Percentiles rank a stretch among this genome's conserved stretches.
Conservation (phyloP, 768 basidiomycete species). For the Chiua virens region DNA sequence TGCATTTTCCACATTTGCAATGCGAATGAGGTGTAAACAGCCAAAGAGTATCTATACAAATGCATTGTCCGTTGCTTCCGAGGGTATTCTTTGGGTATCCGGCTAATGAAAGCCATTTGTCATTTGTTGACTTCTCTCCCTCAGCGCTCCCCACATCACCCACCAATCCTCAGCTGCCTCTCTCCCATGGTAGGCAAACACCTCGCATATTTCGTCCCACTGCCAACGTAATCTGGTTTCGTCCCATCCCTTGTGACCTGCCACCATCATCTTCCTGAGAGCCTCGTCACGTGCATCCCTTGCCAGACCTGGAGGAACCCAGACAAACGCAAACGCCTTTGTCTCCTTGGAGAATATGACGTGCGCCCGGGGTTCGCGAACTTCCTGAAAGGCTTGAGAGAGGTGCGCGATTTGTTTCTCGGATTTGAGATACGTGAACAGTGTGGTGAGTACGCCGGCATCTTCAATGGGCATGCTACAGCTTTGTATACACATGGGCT, state of each 20-base stretch:
- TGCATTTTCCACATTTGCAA: no score
- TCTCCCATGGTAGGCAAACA: constrained; percentile 54
- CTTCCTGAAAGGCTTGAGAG: constrained; percentile 58
- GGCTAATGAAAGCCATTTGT: constrained; percentile 5
- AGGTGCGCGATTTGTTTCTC: constrained; percentile 50
- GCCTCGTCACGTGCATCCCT: constrained; percentile 46
- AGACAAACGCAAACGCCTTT: constrained; percentile 42
- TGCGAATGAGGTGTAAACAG: background rate
- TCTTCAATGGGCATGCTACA: constrained; percentile 37
- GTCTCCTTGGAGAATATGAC: constrained; percentile 45
- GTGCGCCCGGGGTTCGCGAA: constrained; percentile 51
- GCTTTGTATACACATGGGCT: constrained; percentile 51
- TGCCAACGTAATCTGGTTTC: constrained; percentile 47
- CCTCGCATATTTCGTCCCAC: constrained; percentile 55
- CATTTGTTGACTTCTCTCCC: constrained; percentile 36
- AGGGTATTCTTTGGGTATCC: constrained; percentile 3
- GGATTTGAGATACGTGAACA: constrained; percentile 45
- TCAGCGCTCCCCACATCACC: constrained; percentile 55
- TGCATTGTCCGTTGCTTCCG: constrained; percentile 2
- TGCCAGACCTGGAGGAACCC: constrained; percentile 44
- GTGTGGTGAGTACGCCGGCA: constrained; percentile 32
- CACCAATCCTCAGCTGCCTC: constrained; percentile 69
- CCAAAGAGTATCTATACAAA: constrained; percentile 6
- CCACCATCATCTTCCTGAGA: constrained; percentile 19
- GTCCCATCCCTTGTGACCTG: constrained; percentile 44